These are phyloP conservation scores for Royoungia palumana DNA, from an alignment of 768 basidiomycete genomes.

Conservation along the genomic window DNA sequence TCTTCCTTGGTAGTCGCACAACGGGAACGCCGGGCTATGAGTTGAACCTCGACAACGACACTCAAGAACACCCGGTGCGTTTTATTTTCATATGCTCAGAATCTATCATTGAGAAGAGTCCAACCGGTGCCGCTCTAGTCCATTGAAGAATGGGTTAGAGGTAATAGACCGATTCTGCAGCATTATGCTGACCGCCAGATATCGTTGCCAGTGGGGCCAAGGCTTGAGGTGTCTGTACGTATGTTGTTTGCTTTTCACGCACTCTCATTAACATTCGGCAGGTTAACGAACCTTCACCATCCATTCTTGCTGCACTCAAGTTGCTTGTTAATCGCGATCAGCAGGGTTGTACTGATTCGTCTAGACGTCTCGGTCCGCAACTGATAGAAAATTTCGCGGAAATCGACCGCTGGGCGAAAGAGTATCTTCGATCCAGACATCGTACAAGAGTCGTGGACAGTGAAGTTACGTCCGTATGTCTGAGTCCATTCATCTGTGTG, in stretches of 20 bases:
- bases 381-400: constrained; percentile 31
- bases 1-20: not conserved
- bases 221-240: constrained; percentile 26
- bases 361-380: constrained; percentile 27
- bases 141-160: constrained; percentile 19
- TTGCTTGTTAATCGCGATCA: constrained; percentile 29
- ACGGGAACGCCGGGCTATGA: constrained; percentile 1
- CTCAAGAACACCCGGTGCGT: constrained; percentile 4
- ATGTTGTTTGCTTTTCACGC: not conserved
- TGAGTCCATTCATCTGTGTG: not conserved
- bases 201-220: constrained; percentile 22
- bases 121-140: constrained; percentile 7
- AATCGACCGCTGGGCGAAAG: constrained; percentile 24
- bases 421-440: constrained; percentile 27
- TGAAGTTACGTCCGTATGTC: constrained; percentile 21
- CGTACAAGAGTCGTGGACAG: constrained; percentile 7
- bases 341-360: constrained; percentile 3
- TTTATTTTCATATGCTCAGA: not conserved
- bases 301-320: constrained; percentile 25
- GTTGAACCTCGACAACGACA: not conserved
- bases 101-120: not conserved
- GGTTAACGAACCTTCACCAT: constrained; percentile 25
- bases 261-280: constrained; percentile 5
- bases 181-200: constrained; percentile 29
- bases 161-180: constrained; percentile 22